A percentile compares a stretch with the other conserved stretches of the same genome.
phyloP scores from a whole-genome alignment of 768 basidiomycete species.

The Boletus subcaerulescens region DNA sequence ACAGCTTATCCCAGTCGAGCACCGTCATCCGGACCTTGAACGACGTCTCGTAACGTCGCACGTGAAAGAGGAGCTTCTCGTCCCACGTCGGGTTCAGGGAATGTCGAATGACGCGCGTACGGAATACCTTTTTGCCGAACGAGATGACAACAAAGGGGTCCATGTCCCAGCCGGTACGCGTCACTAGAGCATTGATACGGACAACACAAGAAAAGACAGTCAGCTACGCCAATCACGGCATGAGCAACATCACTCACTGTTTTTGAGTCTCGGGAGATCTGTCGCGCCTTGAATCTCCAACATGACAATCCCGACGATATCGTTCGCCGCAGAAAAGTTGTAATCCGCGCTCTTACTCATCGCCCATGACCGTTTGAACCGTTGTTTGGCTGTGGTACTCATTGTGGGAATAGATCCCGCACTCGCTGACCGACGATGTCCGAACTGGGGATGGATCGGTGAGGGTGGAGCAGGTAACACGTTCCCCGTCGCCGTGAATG shows the following conservation, averaged over 20 bases:
- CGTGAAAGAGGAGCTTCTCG: constrained; percentile 94
- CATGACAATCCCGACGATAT: constrained; percentile 93
- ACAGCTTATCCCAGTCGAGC: constrained; percentile 96
- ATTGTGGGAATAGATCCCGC: constrained; percentile 28
- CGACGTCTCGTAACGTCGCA: constrained; percentile 77
- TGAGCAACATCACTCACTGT: constrained; percentile 55
- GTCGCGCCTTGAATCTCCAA: constrained; percentile 82
- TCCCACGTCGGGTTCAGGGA: constrained; percentile 88
- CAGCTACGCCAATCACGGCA: not conserved
- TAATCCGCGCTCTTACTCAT: constrained; percentile 40
- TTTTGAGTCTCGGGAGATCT: constrained; percentile 82
- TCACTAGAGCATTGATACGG: constrained; percentile 49
- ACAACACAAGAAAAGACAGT: not conserved
- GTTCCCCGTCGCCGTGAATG: constrained; percentile 7
- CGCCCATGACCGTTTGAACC: constrained; percentile 41
- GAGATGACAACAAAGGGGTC: constrained; percentile 95
- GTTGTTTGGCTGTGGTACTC: constrained; percentile 27
- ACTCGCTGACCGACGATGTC: constrained; percentile 33
- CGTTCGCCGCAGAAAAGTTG: constrained; percentile 68
- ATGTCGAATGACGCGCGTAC: constrained; percentile 86
- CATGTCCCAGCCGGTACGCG: constrained; percentile 90
- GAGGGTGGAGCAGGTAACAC: constrained; percentile 19
- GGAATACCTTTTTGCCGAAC: constrained; percentile 96
- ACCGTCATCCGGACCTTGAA: constrained; percentile 81
- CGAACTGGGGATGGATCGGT: constrained; percentile 17